Conservation (phyloP, 345 rosid genomes). For the Heritiera littoralis region DNA sequence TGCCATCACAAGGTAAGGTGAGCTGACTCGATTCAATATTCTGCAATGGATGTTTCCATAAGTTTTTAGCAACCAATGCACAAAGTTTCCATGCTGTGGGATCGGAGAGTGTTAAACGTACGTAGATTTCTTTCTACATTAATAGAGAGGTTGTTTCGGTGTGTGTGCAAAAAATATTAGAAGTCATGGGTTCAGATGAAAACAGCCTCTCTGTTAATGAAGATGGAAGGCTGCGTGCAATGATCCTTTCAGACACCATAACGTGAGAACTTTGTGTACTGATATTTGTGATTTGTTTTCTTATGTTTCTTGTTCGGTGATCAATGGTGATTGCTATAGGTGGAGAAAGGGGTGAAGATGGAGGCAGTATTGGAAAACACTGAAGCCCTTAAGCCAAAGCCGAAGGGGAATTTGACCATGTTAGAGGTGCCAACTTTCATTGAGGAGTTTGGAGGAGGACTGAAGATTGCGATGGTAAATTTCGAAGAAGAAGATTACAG, state of each 20-base stretch:
- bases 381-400: slow-evolving; percentile 15
- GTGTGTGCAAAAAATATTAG: no score
- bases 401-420: slow-evolving; percentile 37
- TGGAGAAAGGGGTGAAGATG: slow-evolving; percentile 61
- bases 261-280: no score
- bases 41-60: background rate
- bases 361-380: slow-evolving; percentile 53
- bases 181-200: no score
- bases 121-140: no score
- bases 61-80: no score
- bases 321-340: slow-evolving; percentile 27
- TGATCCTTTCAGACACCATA: no score
- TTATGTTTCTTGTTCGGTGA: background rate
- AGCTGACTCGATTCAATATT: slow-evolving; percentile 31
- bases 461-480: slow-evolving; percentile 80
- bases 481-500: slow-evolving; percentile 64
- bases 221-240: no score
- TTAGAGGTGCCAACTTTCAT: slow-evolving; percentile 68
- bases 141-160: no score
- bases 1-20: slow-evolving; percentile 98
- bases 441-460: slow-evolving; percentile 43
- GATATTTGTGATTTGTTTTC: no score
- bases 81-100: no score
- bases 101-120: no score
- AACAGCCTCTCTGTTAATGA: no score